Evolutionary conservation across 352 stramenopile species (phyloP).

Genomic region (Aphanomyces cochlioides): DNA sequence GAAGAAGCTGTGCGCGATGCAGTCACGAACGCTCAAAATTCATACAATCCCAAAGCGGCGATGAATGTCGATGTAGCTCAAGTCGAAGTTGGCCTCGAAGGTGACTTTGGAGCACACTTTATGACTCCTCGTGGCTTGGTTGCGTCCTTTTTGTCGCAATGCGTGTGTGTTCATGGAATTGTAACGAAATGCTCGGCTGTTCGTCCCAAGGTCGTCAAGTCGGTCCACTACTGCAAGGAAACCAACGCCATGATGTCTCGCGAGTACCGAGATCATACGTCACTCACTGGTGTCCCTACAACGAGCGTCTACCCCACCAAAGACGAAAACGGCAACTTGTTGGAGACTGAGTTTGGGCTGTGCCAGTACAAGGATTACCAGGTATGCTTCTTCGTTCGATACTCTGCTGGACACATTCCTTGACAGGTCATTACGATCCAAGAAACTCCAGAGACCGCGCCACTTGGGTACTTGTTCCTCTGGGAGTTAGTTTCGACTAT

Average conservation of each 20-base stretch:
- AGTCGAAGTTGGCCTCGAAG: slow-evolving; percentile 89
- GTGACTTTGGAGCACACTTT: slow-evolving; percentile 90
- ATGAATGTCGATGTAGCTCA: slow-evolving; percentile 81
- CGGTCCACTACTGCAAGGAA: slow-evolving; percentile 97
- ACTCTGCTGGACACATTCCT: neutral
- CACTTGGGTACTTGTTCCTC: slow-evolving; percentile 62
- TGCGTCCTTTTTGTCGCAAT: slow-evolving; percentile 86
- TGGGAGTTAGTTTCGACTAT: neutral
- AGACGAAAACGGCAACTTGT: slow-evolving; percentile 93
- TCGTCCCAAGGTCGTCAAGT: slow-evolving; percentile 96
- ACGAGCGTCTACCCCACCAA: slow-evolving; percentile 92
- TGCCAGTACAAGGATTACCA: slow-evolving; percentile 99
- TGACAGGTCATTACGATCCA: slow-evolving; percentile 78
- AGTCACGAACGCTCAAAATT: slow-evolving; percentile 28
- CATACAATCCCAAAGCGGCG: slow-evolving; percentile 39
- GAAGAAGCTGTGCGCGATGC: slow-evolving; percentile 43
- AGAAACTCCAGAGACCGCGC: slow-evolving; percentile 95
- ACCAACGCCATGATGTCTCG: slow-evolving; percentile 90
- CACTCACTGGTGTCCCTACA: slow-evolving; percentile 85
- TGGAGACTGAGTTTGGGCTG: slow-evolving; percentile 98
- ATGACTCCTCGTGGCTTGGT: slow-evolving; percentile 92
- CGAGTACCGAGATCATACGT: slow-evolving; percentile 97
- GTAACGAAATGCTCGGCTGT: slow-evolving; percentile 97
- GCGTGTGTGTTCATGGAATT: slow-evolving; percentile 99
- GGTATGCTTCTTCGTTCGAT: slow-evolving; percentile 36